Base-by-base conservation (phyloP, 352 stramenopile species). In the Phytophthora hibernalis region DNA sequence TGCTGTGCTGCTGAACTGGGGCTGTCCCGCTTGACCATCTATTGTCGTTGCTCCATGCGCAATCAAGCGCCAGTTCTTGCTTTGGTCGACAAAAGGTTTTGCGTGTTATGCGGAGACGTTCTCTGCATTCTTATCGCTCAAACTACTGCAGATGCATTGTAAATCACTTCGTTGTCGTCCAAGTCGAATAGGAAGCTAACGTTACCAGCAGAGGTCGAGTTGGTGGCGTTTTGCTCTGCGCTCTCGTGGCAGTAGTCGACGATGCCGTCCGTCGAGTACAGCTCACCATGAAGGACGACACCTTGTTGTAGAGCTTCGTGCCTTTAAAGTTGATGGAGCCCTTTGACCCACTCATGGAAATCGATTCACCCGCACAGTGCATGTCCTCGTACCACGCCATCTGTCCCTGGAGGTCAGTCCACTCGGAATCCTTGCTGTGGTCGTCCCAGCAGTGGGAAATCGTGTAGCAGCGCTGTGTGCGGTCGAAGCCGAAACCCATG, bases 361-460 rank as follows among this genome's bases (percentile, higher is more conserved):
- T 42, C 16, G 38, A 53, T 5, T 38, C 20, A 6, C 58, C 58
- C 9, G 54, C 15, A 49, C 49, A 66, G 42, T 54, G 21, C 18
- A 15, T 30, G 38, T 54, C 24, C 16, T 53, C 58, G 40, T 26
- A 66, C 37, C 54, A 59, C 8, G 37, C 26, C 6, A 66, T 51
- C 26, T 53, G 3, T 1, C 15, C 54, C 16, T 7, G 50, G 18
- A 59, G 40, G 3, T 30, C 31, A 35, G 33, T 43, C 58, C 58
- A 66, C 20, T 66, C 30, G 0, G 49, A 24, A 28, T 59, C 33
- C 21, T 47, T 35, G 10, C 26, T 53, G 38, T 51, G 48, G 40
- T 60, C 49, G 30, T 66, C 28, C 47, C 37, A 65, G 15, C 57
- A 65, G 47, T 52, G 33, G 2, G 57, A 52, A 16, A 65, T 65